Conservation (phyloP, 805 yeast genomes). For the Huiozyma sinensis region DNA sequence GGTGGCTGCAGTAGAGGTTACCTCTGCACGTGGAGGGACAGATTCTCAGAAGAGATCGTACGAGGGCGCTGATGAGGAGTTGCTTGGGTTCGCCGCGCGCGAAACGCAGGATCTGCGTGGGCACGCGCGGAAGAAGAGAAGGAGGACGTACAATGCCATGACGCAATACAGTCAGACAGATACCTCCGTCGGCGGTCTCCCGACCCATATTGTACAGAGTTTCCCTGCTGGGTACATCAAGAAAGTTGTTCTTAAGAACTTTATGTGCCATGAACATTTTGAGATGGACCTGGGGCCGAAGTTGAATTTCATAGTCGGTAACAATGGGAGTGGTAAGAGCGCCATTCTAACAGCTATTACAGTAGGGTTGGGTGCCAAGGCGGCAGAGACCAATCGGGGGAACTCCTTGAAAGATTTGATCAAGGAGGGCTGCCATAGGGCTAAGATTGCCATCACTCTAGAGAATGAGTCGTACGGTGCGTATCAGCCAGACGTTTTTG, state of each 20-base stretch:
- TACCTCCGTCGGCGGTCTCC: conserved; percentile 1
- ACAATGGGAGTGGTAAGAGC: conserved; percentile 86
- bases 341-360: conserved; percentile 82
- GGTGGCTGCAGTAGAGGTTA: too few species aligned
- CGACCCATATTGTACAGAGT: conserved; percentile 3
- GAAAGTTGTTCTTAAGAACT: conserved; percentile 53
- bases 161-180: conserved; percentile 13
- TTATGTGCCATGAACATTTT: conserved; percentile 85
- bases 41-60: conserved; percentile 6
- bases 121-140: conserved; percentile 12
- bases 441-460: conserved; percentile 55
- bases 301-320: conserved; percentile 78
- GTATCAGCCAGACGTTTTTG: conserved; percentile 53
- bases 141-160: conserved; percentile 19
- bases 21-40: too few species aligned
- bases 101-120: conserved; percentile 2
- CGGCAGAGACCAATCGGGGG: conserved; percentile 81
- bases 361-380: conserved; percentile 81
- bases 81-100: conserved; percentile 10
- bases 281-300: conserved; percentile 65
- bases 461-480: conserved; percentile 59
- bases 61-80: conserved; percentile 12
- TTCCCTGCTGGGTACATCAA: conserved; percentile 54
- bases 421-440: conserved; percentile 61
- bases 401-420: conserved; percentile 57